phyloP scores from a whole-genome alignment of 73 alveolate species.

The Loxodes magnus region DNA sequence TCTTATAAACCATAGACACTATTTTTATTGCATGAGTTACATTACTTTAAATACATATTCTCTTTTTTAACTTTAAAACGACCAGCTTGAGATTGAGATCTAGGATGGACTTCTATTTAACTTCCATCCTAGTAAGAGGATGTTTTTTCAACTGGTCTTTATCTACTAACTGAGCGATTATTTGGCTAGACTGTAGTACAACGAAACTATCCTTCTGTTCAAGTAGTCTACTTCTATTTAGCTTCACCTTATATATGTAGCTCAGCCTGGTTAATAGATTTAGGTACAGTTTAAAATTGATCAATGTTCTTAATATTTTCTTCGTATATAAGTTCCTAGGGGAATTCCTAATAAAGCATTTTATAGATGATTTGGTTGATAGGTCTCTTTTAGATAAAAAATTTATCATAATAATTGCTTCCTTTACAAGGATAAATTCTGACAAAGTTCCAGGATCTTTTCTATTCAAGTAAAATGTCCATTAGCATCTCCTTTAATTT shows the following conservation, averaged over 20 bases:
- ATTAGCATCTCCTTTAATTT: constrained; percentile 16
- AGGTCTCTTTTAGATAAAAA: constrained; percentile 34
- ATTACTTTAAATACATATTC: background rate
- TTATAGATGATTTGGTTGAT: constrained; percentile 23
- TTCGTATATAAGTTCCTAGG: background rate
- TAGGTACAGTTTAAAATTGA: background rate
- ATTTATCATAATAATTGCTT: constrained; percentile 21
- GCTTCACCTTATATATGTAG: background rate
- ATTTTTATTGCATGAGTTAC: background rate
- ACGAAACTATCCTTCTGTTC: background rate
- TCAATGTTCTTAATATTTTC: background rate
- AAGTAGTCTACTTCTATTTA: background rate
- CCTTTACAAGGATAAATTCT: constrained; percentile 53
- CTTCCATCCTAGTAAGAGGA: no score
- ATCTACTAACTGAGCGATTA: no score
- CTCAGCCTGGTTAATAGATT: background rate
- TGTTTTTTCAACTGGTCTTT: no score
- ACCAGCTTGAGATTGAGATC: background rate
- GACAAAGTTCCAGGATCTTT: constrained; percentile 43
- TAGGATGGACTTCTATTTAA: no score
- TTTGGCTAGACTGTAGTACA: no score
- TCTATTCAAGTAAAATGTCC: constrained; percentile 32
- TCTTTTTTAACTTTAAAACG: background rate
- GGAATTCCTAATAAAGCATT: constrained; percentile 20
- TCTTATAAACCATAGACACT: background rate